Conservation (phyloP, 805 yeast species). For the Blastobotrys parvus region DNA sequence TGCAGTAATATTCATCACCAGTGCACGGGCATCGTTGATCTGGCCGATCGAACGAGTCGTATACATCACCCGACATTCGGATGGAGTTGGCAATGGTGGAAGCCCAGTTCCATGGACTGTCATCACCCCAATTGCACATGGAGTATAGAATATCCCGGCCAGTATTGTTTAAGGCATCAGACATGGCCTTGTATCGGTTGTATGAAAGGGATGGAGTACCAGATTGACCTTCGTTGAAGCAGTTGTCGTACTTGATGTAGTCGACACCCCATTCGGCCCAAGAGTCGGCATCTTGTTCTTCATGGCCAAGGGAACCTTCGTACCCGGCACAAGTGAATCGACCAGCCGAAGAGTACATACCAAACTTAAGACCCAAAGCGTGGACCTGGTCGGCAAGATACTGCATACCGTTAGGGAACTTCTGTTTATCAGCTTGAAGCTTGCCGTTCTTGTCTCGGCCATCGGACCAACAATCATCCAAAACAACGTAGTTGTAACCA, state of each 20-base stretch:
- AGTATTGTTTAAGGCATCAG: slow-evolving; percentile 25
- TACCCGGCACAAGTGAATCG: slow-evolving; percentile 28
- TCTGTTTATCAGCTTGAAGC: slow-evolving; percentile 18
- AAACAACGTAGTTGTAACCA: slow-evolving; percentile 26
- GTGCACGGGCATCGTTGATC: slow-evolving; percentile 27
- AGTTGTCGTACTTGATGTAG: slow-evolving; percentile 29
- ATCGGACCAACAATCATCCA: slow-evolving; percentile 28
- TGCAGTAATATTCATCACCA: slow-evolving; percentile 20
- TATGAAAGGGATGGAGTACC: slow-evolving; percentile 24
- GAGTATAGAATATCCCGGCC: slow-evolving; percentile 27
- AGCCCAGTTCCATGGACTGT: slow-evolving; percentile 27
- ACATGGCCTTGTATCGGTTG: slow-evolving; percentile 24
- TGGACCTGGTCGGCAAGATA: slow-evolving; percentile 23
- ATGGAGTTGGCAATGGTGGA: slow-evolving; percentile 26
- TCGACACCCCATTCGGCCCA: slow-evolving; percentile 27
- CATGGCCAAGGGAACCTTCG: slow-evolving; percentile 26
- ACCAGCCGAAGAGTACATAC: slow-evolving; percentile 31
- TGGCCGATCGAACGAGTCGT: slow-evolving; percentile 14
- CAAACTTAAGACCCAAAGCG: slow-evolving; percentile 22
- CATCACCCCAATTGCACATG: slow-evolving; percentile 30
- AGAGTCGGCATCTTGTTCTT: slow-evolving; percentile 23
- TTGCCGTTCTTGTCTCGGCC: slow-evolving; percentile 17
- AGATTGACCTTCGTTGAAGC: slow-evolving; percentile 25
- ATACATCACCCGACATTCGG: slow-evolving; percentile 27
- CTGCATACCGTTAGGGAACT: slow-evolving; percentile 26